Evolutionary conservation across 2,329 filamentous ascomycete genomes (phyloP).

Genomic region (Pyrenochaeta sp.): DNA sequence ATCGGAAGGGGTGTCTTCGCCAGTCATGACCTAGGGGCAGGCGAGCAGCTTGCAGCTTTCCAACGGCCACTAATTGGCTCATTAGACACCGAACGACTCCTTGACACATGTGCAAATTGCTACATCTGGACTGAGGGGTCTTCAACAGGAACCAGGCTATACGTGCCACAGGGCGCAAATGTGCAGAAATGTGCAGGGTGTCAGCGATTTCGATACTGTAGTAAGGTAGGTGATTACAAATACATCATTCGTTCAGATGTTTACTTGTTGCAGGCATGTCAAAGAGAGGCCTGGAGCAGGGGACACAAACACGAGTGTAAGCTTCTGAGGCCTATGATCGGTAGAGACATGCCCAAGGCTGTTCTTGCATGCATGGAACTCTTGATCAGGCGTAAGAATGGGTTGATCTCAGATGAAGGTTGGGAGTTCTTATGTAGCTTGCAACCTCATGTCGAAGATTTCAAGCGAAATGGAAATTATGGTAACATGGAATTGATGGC

Average conservation of each 20-base stretch:
- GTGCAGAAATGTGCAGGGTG: slow-evolving; percentile 68
- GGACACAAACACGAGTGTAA: slow-evolving; percentile 69
- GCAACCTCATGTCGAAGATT: slow-evolving; percentile 59
- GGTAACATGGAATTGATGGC: slow-evolving; percentile 62
- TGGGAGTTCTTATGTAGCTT: slow-evolving; percentile 56
- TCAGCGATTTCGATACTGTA: slow-evolving; percentile 66
- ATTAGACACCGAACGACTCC: slow-evolving; percentile 61
- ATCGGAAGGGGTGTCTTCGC: slow-evolving; percentile 66
- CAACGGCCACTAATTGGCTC: slow-evolving; percentile 63
- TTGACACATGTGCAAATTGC: slow-evolving; percentile 67
- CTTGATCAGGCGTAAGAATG: slow-evolving; percentile 55
- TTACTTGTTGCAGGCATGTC: slow-evolving; percentile 58
- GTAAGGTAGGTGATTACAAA: slow-evolving; percentile 56
- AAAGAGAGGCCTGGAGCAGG: slow-evolving; percentile 66
- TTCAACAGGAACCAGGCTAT: slow-evolving; percentile 40
- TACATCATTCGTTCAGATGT: too few species aligned
- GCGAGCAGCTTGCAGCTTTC: slow-evolving; percentile 59
- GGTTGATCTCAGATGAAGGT: slow-evolving; percentile 48
- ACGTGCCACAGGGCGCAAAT: slow-evolving; percentile 41
- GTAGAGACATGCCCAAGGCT: slow-evolving; percentile 60
- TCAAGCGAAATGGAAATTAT: slow-evolving; percentile 51
- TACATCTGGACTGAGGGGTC: slow-evolving; percentile 54
- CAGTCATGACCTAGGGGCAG: slow-evolving; percentile 55
- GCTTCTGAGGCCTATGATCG: slow-evolving; percentile 56
- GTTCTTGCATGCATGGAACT: slow-evolving; percentile 65